Evolutionary conservation across 75 land plant genomes (phyloP).

Genomic region (Chamaecyparis obtusa): DNA sequence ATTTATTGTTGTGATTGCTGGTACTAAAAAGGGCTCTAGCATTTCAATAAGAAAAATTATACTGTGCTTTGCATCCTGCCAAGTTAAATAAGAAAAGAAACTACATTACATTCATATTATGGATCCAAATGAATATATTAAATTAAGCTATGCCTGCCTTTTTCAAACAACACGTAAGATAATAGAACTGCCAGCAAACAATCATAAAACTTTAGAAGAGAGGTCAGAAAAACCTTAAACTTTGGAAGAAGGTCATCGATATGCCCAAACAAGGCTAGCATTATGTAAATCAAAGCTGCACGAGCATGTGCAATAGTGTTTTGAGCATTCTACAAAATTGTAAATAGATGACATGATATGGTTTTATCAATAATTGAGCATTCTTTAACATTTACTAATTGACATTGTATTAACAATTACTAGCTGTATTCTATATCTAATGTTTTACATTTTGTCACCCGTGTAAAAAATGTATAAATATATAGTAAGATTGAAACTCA

Average conservation of each 20-base stretch:
- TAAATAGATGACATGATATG: conserved; percentile 1
- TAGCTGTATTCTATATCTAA: too few species aligned
- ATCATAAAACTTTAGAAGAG: background rate
- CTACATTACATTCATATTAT: background rate
- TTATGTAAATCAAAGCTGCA: conserved; percentile 80
- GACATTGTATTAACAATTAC: too few species aligned
- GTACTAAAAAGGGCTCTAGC: conserved; percentile 83
- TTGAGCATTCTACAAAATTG: conserved; percentile 39
- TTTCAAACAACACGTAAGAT: background rate
- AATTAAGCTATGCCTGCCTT: background rate
- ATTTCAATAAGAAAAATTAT: conserved; percentile 87
- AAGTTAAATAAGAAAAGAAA: background rate
- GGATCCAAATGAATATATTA: background rate
- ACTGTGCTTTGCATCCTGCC: conserved; percentile 77
- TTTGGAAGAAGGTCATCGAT: conserved; percentile 81
- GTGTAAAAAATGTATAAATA: too few species aligned
- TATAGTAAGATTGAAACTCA: too few species aligned
- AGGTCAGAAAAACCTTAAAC: conserved; percentile 59
- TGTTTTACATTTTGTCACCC: too few species aligned
- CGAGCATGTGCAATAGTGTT: conserved; percentile 60
- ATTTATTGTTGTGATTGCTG: conserved; percentile 49
- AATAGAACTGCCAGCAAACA: background rate
- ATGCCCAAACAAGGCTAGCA: conserved; percentile 85
- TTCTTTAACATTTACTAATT: too few species aligned
- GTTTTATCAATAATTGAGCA: too few species aligned